These are phyloP conservation scores for Lentinula boryana DNA, from an alignment of 768 basidiomycete species.

Conservation along the genomic window DNA sequence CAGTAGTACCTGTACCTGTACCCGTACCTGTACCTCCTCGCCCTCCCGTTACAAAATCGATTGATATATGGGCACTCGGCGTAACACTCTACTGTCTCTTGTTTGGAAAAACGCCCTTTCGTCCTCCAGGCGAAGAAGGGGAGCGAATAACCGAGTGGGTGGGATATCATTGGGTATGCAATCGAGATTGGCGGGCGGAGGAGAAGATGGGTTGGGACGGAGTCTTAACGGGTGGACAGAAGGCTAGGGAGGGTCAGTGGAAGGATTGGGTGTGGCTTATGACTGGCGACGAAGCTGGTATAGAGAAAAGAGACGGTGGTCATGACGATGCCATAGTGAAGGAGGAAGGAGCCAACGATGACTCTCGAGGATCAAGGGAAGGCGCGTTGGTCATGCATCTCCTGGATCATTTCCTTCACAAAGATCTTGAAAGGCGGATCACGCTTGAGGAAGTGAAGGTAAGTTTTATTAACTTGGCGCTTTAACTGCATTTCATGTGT, in stretches of 20 bases:
- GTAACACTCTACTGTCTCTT: slow-evolving; percentile 93
- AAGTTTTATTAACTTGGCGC: slow-evolving; percentile 16
- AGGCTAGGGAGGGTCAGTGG: slow-evolving; percentile 24
- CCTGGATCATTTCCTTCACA: slow-evolving; percentile 73
- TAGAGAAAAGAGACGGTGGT: not conserved
- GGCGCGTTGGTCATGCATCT: slow-evolving; percentile 64
- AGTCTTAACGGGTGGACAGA: slow-evolving; percentile 59
- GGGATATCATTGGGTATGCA: slow-evolving; percentile 69
- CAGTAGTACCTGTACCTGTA: not conserved
- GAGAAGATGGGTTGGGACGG: slow-evolving; percentile 67
- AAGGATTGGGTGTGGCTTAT: slow-evolving; percentile 26
- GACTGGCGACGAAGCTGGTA: not conserved
- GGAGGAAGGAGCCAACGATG: not conserved
- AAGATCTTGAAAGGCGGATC: slow-evolving; percentile 69
- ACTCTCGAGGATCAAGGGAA: not conserved
- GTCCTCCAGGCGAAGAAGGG: slow-evolving; percentile 26
- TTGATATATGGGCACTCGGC: slow-evolving; percentile 97
- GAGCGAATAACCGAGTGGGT: slow-evolving; percentile 52
- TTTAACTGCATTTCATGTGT: not conserved
- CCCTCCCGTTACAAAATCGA: slow-evolving; percentile 79
- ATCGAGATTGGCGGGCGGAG: slow-evolving; percentile 64
- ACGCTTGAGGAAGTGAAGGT: slow-evolving; percentile 83
- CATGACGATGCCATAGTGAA: not conserved
- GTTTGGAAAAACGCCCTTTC: slow-evolving; percentile 83
- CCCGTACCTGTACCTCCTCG: slow-evolving; percentile 20